Conservation (phyloP, 495 filamentous ascomycete genomes). For the Xylaria telfairii region DNA sequence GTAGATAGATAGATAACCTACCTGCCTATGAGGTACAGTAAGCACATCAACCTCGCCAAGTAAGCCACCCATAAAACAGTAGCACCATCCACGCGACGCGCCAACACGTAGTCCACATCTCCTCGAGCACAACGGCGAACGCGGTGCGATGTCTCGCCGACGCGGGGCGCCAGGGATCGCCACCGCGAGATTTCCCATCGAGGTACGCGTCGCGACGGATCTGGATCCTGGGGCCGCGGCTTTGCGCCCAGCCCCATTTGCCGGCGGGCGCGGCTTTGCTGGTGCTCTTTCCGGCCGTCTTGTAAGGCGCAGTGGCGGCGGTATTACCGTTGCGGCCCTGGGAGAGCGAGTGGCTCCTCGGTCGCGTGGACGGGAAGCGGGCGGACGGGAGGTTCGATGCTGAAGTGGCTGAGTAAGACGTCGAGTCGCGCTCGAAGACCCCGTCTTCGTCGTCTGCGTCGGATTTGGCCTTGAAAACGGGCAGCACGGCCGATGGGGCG, state of each 20-base stretch:
- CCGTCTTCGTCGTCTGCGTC: slow-evolving; percentile 50
- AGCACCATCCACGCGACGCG: slow-evolving; percentile 54
- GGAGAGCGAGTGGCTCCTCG: slow-evolving; percentile 31
- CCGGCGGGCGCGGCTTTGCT: slow-evolving; percentile 37
- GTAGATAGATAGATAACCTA: not conserved
- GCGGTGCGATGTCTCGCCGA: slow-evolving; percentile 23
- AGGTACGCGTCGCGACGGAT: slow-evolving; percentile 44
- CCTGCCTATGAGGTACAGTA: no score
- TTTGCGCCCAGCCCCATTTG: slow-evolving; percentile 46
- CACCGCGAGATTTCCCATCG: slow-evolving; percentile 45
- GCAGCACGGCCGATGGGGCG: slow-evolving; percentile 39
- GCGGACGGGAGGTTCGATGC: slow-evolving; percentile 38
- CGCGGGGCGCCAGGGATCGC: slow-evolving; percentile 27
- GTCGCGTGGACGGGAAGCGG: slow-evolving; percentile 31
- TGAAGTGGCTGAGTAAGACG: slow-evolving; percentile 33
- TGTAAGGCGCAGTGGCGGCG: slow-evolving; percentile 22
- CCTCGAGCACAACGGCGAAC: slow-evolving; percentile 39
- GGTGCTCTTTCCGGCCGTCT: slow-evolving; percentile 22
- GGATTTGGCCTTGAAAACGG: slow-evolving; percentile 54
- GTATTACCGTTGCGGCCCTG: not conserved
- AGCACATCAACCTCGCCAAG: slow-evolving; percentile 42
- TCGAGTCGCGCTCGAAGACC: slow-evolving; percentile 24
- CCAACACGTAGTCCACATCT: slow-evolving; percentile 55
- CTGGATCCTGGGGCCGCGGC: slow-evolving; percentile 49
- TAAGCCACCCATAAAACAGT: slow-evolving; percentile 48